These are phyloP conservation scores for Chrysosphaeria jannelii DNA, from an alignment of 2,329 filamentous ascomycete genomes.

Conservation along the genomic window DNA sequence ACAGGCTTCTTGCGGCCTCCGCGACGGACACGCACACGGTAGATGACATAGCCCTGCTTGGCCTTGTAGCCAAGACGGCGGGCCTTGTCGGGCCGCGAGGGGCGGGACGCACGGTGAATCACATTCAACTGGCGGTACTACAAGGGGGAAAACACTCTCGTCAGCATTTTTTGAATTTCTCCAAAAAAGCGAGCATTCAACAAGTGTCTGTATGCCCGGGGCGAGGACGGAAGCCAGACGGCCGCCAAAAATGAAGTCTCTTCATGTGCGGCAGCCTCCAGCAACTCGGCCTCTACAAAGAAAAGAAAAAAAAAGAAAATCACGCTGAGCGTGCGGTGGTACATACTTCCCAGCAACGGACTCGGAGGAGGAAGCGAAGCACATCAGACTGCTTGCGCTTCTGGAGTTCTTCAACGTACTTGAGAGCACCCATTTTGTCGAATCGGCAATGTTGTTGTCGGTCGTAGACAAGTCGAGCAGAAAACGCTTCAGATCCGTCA, in stretches of 20 bases:
- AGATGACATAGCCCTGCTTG: slow-evolving; percentile 99
- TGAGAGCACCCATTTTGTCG: slow-evolving; percentile 94
- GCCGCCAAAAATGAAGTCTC: slow-evolving; percentile 1
- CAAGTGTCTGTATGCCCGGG: slow-evolving; percentile 47
- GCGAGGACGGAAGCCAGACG: slow-evolving; percentile 18
- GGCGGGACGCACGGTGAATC: slow-evolving; percentile 95
- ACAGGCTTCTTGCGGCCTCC: slow-evolving; percentile 95
- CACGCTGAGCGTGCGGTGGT: slow-evolving; percentile 10
- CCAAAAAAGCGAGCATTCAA: slow-evolving; percentile 31
- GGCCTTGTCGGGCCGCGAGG: slow-evolving; percentile 97
- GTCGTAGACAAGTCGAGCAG: too few species aligned
- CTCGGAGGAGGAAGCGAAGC: slow-evolving; percentile 97
- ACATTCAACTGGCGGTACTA: slow-evolving; percentile 97
- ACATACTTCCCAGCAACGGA: slow-evolving; percentile 99
- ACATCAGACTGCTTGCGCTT: slow-evolving; percentile 99
- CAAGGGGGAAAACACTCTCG: slow-evolving; percentile 98
- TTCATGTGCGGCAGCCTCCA: slow-evolving; percentile 1
- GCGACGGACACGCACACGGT: slow-evolving; percentile 92
- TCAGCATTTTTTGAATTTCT: slow-evolving; percentile 8
- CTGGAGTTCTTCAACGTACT: slow-evolving; percentile 99
- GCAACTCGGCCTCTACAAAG: too few species aligned
- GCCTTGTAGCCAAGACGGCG: slow-evolving; percentile 99
- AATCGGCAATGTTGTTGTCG: slow-evolving; percentile 4
- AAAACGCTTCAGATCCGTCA: too few species aligned
- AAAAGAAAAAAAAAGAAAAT: too few species aligned